Percentiles rank a stretch among this genome's conserved stretches.
Conservation (phyloP, 2,329 filamentous ascomycete species). For the Clarireedia monteithiana region DNA sequence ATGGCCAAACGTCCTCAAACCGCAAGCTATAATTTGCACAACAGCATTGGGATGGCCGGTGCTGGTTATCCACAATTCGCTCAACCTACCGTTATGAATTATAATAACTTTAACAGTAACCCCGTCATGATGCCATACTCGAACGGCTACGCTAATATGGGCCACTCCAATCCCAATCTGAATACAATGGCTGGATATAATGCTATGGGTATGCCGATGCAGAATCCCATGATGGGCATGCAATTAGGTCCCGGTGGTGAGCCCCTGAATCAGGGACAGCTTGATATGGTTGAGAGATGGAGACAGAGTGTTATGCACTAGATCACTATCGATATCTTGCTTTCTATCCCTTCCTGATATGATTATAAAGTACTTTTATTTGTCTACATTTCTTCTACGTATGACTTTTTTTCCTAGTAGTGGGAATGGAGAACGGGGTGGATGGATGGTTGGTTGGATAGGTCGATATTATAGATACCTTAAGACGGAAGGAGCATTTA, state of each 20-base stretch:
- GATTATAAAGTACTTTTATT: too few species aligned
- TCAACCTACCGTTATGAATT: constrained; percentile 17
- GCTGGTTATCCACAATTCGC: constrained; percentile 16
- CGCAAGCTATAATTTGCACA: constrained; percentile 11
- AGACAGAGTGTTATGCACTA: constrained; percentile 30
- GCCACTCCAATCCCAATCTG: constrained; percentile 9
- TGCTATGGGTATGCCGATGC: constrained; percentile 15
- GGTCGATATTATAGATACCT: too few species aligned
- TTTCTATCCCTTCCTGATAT: too few species aligned
- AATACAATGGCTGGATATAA: constrained; percentile 7
- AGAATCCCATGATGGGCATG: constrained; percentile 16
- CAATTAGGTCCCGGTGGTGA: constrained; percentile 16
- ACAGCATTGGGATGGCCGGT: neutral
- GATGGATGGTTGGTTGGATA: too few species aligned
- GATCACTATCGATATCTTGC: neutral
- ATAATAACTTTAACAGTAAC: constrained; percentile 15
- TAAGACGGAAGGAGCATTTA: too few species aligned
- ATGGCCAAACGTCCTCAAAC: constrained; percentile 12
- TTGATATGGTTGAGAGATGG: constrained; percentile 31
- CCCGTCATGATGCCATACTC: constrained; percentile 19
- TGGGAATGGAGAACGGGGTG: too few species aligned
- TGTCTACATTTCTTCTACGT: too few species aligned
- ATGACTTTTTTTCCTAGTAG: too few species aligned
- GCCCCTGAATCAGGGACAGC: constrained; percentile 27
- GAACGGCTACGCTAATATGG: constrained; percentile 20